A percentile compares a stretch with the other conserved stretches of the same genome.
These are phyloP conservation scores for Colletotrichum horii DNA, from an alignment of 2,329 filamentous ascomycete species.

Conservation along the genomic window DNA sequence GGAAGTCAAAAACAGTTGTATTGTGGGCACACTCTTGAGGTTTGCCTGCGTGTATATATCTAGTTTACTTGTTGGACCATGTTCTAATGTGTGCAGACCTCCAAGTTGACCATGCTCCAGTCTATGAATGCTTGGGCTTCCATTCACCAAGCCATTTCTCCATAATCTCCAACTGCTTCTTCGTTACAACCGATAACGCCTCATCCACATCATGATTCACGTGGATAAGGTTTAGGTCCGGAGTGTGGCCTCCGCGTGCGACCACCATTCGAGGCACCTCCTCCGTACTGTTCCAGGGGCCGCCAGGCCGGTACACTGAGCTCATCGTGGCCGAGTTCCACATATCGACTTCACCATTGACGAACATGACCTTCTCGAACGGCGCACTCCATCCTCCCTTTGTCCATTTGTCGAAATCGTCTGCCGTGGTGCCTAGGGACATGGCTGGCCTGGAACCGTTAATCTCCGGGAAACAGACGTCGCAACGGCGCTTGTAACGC, in stretches of 20 bases:
- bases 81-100: neutral
- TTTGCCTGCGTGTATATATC: neutral
- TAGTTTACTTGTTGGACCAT: neutral
- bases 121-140: slow-evolving; percentile 1
- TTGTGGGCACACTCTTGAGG: neutral
- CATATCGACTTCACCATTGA: slow-evolving; percentile 15
- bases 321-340: slow-evolving; percentile 16
- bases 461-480: neutral
- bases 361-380: slow-evolving; percentile 15
- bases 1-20: neutral
- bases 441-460: slow-evolving; percentile 3
- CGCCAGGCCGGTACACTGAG: slow-evolving; percentile 9
- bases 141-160: slow-evolving; percentile 17
- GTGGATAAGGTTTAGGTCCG: neutral
- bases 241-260: neutral
- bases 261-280: slow-evolving; percentile 4
- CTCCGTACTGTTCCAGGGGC: slow-evolving; percentile 2
- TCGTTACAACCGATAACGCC: neutral
- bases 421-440: slow-evolving; percentile 3
- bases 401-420: slow-evolving; percentile 11
- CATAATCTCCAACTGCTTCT: slow-evolving; percentile 6
- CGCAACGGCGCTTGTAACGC: neutral
- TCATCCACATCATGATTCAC: neutral
- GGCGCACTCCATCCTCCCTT: slow-evolving; percentile 9
- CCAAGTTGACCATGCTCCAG: neutral